These are phyloP conservation scores for Kurtzmaniella quercitrusa DNA, from an alignment of 1,139 yeast genomes.

Conservation along the genomic window DNA sequence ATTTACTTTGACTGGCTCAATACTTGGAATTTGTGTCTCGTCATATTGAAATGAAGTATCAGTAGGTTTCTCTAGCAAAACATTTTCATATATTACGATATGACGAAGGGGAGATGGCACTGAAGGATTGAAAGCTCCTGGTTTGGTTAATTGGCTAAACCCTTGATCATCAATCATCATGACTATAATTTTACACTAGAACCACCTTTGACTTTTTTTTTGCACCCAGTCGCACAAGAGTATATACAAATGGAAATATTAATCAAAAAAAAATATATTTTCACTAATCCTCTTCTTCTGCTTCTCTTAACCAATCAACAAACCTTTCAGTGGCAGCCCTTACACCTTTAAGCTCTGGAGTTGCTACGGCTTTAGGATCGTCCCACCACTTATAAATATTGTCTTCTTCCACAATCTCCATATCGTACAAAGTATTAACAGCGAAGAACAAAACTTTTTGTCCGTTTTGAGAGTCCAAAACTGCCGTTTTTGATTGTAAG, in stretches of 20 bases:
- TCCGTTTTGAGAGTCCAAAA: constrained; percentile 25
- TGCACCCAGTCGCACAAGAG: background rate
- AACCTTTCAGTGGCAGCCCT: constrained; percentile 63
- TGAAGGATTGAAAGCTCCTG: background rate
- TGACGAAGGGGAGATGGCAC: constrained; percentile 2
- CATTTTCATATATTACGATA: background rate
- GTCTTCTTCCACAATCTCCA: constrained; percentile 80
- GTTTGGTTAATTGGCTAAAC: background rate
- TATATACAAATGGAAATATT: background rate
- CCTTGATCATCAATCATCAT: background rate
- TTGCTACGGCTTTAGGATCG: constrained; percentile 33
- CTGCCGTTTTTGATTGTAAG: constrained; percentile 47
- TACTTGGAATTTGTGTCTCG: background rate
- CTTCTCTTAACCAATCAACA: constrained; percentile 83
- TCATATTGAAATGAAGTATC: background rate
- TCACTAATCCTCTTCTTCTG: constrained; percentile 64
- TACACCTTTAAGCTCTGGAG: constrained; percentile 42
- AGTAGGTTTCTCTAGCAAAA: background rate
- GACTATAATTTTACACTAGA: background rate
- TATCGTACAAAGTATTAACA: constrained; percentile 67
- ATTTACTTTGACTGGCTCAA: background rate
- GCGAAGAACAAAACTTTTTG: constrained; percentile 62
- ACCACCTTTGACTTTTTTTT: too few species aligned
- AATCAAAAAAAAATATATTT: background rate
- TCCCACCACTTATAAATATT: constrained; percentile 82